Evolutionary conservation across 2,329 filamentous ascomycete species (phyloP), one percentile per base, ranked within the genome.

Genomic region (Aspergillus alliaceus): DNA sequence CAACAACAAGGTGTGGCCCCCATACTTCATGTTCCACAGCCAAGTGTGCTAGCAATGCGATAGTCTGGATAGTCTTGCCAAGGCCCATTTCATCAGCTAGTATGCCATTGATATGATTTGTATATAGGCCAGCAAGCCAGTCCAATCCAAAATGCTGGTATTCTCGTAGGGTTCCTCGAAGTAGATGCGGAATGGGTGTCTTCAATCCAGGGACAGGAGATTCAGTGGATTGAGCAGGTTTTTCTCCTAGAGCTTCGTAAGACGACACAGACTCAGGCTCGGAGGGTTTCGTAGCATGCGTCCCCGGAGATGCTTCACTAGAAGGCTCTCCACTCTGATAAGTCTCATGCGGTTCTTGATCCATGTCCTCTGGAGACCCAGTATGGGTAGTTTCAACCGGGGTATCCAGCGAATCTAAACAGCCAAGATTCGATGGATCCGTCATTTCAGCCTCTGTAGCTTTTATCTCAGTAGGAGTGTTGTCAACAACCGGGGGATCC

Each of bases 61-160:
- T 99, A 0, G 95, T 99, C 72, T 99, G 95, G 47, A 99, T 98
- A 0, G 95, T 99, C 76, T 99, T 99, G 8, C 95, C 95, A 3
- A 99, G 83, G 62, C 95, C 95, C 95, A 99, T 99, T 72, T 99
- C 95, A 70, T 99, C 96, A 1, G 95, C 95, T 20, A 99, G 80
- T 54, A 99, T 99, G 22, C 95, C 95, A 68, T 98, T 99, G 25
- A 93, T 96, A 61, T 90, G 89, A 62, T 95, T 96, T 15, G 88
- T 88, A 71, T 99, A 98, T 1, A 99, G 82, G 0, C 92, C 91
- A 2, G 93, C 92, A 47, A 99, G 86, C 95, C 95, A 99, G 72
- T 99, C 95, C 7, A 99, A 79, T n/a, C 95, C 96, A 68, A 91
- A 90, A 68, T 97, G 95, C 67, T 99, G 95, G 69, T 99, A 99